Base-by-base conservation (phyloP, 1,139 yeast species). In the Saccharomyces pastorianus region DNA sequence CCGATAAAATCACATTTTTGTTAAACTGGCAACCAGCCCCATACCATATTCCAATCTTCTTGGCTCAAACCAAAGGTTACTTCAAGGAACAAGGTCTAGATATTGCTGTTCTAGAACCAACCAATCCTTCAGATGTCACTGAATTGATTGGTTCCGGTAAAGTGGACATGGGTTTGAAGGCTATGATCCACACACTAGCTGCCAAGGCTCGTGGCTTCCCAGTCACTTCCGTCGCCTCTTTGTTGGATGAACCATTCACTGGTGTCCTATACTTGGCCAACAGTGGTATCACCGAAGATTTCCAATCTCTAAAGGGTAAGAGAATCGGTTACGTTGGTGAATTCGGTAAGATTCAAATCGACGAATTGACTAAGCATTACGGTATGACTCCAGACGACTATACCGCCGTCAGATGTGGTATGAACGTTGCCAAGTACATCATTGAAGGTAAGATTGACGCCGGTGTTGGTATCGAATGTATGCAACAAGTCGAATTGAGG, bases 181-280 rank as follows among this genome's bases (percentile, higher is more conserved):
- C 84, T 47, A 80, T 80, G 84, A 80, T 80, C 59, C 84, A 80
- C 61, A 80, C 84, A 3, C 71, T 80, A 60, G 84, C 84, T 55
- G 83, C 83, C 23, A 79, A 79, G 64, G 84, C 84, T 17, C 73
- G 83, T 58, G 83, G 83, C 4, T 80, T 72, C 65, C 82, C 82
- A 26, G 82, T 80, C 29, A 80, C 82, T 28, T 77, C 83, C 9
- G 76, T 80, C 57, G 84, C 78, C 1, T 78, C 83, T 3, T 69
- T 80, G 51, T 72, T 80, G 59, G 83, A 80, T 59, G 84, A 80
- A 61, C 84, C 83, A 13, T 80, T 80, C 65, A 80, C 83, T 27
- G 84, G 83, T 41, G 74, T 80, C 47, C 71, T 79, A 57, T 80
- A 79, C 66, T 71, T 80, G 64, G 75, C 77, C 62, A 79, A 78